phyloP scores from a whole-genome alignment of 2,329 filamentous ascomycete genomes.

The Camptophora hylomeconis region DNA sequence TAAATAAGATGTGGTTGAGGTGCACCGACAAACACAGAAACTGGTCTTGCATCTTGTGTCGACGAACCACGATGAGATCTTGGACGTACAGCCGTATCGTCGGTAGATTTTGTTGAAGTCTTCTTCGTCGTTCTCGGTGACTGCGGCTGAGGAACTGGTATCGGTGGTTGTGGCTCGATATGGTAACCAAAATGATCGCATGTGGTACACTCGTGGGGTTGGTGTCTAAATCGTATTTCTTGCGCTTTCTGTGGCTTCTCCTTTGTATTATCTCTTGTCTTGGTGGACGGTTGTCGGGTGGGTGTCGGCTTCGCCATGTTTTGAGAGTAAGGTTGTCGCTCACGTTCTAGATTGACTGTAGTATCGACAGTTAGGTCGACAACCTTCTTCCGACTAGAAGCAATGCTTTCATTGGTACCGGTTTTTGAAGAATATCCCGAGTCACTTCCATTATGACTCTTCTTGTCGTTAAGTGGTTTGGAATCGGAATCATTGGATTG shows the following conservation, averaged over 20 bases:
- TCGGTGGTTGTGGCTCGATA: slow-evolving; percentile 6
- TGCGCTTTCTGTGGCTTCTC: slow-evolving; percentile 3
- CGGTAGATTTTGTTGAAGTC: no score
- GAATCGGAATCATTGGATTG: slow-evolving; percentile 24
- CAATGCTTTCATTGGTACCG: slow-evolving; percentile 37
- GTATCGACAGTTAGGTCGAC: slow-evolving; percentile 26
- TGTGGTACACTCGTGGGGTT: slow-evolving; percentile 23
- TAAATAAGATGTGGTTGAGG: no score
- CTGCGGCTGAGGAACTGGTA: no score
- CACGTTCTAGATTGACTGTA: slow-evolving; percentile 17
- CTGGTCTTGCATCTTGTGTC: no score
- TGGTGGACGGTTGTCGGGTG: slow-evolving; percentile 8
- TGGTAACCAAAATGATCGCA: slow-evolving; percentile 25
- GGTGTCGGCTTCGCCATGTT: slow-evolving; percentile 1
- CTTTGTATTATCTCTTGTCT: slow-evolving; percentile 6
- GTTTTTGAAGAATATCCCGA: slow-evolving; percentile 51
- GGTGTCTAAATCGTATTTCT: slow-evolving; percentile 15
- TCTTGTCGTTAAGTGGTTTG: slow-evolving; percentile 12
- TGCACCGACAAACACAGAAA: no score
- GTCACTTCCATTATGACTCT: slow-evolving; percentile 42
- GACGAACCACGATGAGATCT: no score
- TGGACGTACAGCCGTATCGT: no score
- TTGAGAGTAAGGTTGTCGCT: slow-evolving; percentile 11
- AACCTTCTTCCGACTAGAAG: slow-evolving; percentile 32
- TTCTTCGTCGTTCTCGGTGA: no score